Percentiles rank a stretch among this genome's conserved stretches.
Evolutionary conservation across 768 basidiomycete genomes (phyloP).

Genomic region (Mycena vitilis): DNA sequence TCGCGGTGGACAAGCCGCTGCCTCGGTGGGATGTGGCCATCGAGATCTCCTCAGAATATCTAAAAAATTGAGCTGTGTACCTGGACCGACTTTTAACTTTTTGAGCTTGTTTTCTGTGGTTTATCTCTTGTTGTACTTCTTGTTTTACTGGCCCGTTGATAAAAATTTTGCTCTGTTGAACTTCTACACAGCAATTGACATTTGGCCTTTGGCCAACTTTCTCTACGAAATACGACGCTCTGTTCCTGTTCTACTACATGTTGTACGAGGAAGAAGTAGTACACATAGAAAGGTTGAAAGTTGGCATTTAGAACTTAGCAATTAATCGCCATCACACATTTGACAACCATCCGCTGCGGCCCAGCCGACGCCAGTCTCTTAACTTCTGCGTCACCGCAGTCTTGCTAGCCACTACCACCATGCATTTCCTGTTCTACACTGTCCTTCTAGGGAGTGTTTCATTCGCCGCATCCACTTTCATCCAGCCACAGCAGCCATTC

Average conservation of each 20-base stretch:
- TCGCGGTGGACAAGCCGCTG: conserved; percentile 26
- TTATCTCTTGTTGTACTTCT: not conserved
- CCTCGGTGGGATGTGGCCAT: conserved; percentile 16
- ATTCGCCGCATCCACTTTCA: not conserved
- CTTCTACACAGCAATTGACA: too few relatives aligned
- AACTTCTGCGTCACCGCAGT: not conserved
- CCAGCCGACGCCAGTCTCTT: not conserved
- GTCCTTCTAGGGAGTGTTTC: not conserved
- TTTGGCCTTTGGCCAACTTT: too few relatives aligned
- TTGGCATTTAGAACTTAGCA: too few relatives aligned
- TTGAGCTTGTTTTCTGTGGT: not conserved
- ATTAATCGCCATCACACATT: too few relatives aligned
- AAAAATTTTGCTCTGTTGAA: too few relatives aligned
- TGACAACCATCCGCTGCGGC: not conserved
- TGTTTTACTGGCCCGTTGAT: not conserved
- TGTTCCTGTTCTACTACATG: too few relatives aligned
- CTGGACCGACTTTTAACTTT: too few relatives aligned
- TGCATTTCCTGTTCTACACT: not conserved
- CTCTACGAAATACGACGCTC: too few relatives aligned
- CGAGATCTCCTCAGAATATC: conserved; percentile 11
- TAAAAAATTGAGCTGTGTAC: not conserved
- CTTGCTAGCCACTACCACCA: not conserved
- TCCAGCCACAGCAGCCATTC: conserved; percentile 9
- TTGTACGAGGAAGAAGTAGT: too few relatives aligned
- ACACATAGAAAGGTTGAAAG: too few relatives aligned